Percentiles rank a stretch among this genome's conserved stretches.
These are phyloP conservation scores for Aspergillus arachidicola DNA, from an alignment of 2,329 filamentous ascomycete species.

Conservation along the genomic window DNA sequence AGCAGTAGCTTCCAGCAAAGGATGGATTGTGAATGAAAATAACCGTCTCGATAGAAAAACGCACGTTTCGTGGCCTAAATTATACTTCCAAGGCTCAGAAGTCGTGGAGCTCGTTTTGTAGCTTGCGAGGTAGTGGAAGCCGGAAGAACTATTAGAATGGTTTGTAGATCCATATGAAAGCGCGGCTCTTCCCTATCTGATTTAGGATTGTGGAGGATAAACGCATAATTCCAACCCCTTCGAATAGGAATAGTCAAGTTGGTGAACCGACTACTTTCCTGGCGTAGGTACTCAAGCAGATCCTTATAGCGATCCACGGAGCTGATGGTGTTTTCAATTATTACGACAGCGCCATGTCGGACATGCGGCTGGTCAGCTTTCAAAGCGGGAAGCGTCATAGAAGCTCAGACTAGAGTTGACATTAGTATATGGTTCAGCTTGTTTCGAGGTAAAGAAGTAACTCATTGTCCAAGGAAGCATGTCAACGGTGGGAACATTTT, in stretches of 20 bases:
- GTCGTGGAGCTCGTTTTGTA: too few species aligned
- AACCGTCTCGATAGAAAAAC: too few species aligned
- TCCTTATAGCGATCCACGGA: constrained; percentile 43
- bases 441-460: background rate
- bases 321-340: constrained; percentile 53
- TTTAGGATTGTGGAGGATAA: background rate
- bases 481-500: background rate
- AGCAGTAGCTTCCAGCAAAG: too few species aligned
- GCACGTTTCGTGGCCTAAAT: too few species aligned
- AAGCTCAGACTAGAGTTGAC: constrained; percentile 12
- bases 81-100: too few species aligned
- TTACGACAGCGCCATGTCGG: constrained; percentile 51
- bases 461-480: background rate
- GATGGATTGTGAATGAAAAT: too few species aligned
- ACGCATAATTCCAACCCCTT: background rate
- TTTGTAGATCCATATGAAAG: too few species aligned
- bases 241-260: background rate
- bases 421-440: background rate
- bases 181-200: background rate
- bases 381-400: constrained; percentile 57
- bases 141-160: too few species aligned
- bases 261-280: background rate
- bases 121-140: too few species aligned
- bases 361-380: constrained; percentile 51
- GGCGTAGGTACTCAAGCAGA: background rate